Evolutionary conservation across 1,284 basidiomycete genomes (phyloP), one percentile per base, ranked within the genome.

Genomic region (Sphagnurus paluster): DNA sequence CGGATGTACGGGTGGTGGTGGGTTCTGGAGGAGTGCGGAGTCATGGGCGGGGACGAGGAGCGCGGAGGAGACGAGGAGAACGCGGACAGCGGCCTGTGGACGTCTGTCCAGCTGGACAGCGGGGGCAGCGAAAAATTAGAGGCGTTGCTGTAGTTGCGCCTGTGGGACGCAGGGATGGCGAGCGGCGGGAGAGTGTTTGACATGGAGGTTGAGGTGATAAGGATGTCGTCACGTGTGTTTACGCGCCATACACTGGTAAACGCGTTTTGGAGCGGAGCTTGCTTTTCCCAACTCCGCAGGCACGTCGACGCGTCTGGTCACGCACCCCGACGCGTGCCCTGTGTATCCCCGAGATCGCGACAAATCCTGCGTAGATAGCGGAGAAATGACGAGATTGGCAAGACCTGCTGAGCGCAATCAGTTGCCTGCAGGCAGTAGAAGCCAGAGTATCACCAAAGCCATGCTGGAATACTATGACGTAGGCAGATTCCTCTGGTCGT

Each of bases 171-270:
- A 26, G 61, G 56, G 28, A 60, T 52, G 23, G 57, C 46, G 47
- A 60, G 53, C 33, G 63, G 50, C 44, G 56, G 58, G 33, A 57
- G 60, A 49, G 44, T 41, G 54, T 57, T 59, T 47, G 66, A 68
- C 68, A 69, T 71, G 69, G 60, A 44, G 44, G 69, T 72, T 64
- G 50, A 52, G 64, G 60, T 65, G 69, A 71, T 71, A 72, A 60
- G 58, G 56, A 49, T 52, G 37, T 34, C 32, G 51, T 72, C 70
- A 72, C 71, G 70, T 72, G 71, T 17, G 36, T 44, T 33, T 45
- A 51, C 62, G 61, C 60, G 67, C 62, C 56, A 48, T 56, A 59
- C 54, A 50, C 39, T 46, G 53, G 57, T 69, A 62, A 73, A 71
- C 69, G 66, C 66, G 67, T 65, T 69, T 72, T 69, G 45, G 44